Evolutionary conservation across 176 grass and related monocot species (phyloP).

Genomic region (Oryza meridionalis): DNA sequence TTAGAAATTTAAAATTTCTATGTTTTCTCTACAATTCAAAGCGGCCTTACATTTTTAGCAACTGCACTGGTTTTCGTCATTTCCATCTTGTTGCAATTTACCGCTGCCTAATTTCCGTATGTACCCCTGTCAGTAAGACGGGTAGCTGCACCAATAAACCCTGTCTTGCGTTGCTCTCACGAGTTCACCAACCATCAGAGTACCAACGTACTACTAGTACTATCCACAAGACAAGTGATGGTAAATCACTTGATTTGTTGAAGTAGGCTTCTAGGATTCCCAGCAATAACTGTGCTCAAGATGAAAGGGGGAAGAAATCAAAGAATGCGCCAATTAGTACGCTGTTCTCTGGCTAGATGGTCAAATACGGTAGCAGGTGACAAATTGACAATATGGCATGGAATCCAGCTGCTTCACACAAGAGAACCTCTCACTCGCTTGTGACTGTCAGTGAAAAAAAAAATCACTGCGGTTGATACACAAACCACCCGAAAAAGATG

Average conservation of each 20-base stretch:
- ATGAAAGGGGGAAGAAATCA: neutral
- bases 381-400: neutral
- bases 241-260: neutral
- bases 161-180: neutral
- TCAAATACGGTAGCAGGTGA: neutral
- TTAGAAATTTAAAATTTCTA: too few species aligned
- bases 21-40: too few species aligned
- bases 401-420: neutral
- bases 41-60: too few species aligned
- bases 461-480: neutral
- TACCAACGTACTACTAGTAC: neutral
- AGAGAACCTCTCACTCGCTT: neutral
- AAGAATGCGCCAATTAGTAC: neutral
- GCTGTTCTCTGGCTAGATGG: neutral
- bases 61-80: neutral
- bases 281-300: neutral
- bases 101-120: neutral
- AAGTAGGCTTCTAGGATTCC: neutral
- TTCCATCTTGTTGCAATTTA: neutral
- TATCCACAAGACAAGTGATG: neutral
- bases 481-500: neutral
- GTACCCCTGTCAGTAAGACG: neutral
- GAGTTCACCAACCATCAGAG: constrained; percentile 17
- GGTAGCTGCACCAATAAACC: constrained; percentile 11
- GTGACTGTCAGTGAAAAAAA: neutral